A percentile compares a stretch with the other conserved stretches of the same genome.
These are phyloP conservation scores for Viola pubescens DNA, from an alignment of 441 rosid genomes.

Conservation along the genomic window DNA sequence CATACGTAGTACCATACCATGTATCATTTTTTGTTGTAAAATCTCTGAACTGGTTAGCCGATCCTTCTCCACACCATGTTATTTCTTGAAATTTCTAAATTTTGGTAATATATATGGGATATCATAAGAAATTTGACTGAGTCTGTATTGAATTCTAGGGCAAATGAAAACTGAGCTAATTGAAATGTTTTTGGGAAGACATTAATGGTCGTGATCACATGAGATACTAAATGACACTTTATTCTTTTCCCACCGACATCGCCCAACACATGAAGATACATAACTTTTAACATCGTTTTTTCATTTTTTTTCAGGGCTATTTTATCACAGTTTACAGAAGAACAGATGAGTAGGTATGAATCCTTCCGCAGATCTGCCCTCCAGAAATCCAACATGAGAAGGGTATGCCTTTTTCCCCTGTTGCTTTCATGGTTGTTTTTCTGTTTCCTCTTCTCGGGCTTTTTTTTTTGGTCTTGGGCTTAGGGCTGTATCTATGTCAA, in stretches of 20 bases:
- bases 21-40: neutral
- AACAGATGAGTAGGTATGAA: slow-evolving; percentile 83
- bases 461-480: neutral
- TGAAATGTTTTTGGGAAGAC: neutral
- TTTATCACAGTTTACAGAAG: slow-evolving; percentile 68
- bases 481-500: too few relatives aligned
- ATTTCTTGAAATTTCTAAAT: neutral
- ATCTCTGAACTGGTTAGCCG: neutral
- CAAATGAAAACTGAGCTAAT: neutral
- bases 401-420: slow-evolving; percentile 30
- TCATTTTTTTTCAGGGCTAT: slow-evolving; percentile 40
- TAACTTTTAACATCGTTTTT: neutral
- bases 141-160: neutral
- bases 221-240: neutral
- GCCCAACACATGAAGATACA: neutral
- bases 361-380: slow-evolving; percentile 92
- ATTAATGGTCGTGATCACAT: neutral
- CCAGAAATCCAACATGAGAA: slow-evolving; percentile 82
- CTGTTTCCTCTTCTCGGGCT: neutral
- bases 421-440: neutral
- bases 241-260: neutral
- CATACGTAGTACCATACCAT: too few relatives aligned
- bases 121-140: neutral
- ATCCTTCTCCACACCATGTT: neutral
- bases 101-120: neutral